These are phyloP conservation scores for Cladosporium sphaerospermum DNA, from an alignment of 2,329 filamentous ascomycete species.

Conservation along the genomic window DNA sequence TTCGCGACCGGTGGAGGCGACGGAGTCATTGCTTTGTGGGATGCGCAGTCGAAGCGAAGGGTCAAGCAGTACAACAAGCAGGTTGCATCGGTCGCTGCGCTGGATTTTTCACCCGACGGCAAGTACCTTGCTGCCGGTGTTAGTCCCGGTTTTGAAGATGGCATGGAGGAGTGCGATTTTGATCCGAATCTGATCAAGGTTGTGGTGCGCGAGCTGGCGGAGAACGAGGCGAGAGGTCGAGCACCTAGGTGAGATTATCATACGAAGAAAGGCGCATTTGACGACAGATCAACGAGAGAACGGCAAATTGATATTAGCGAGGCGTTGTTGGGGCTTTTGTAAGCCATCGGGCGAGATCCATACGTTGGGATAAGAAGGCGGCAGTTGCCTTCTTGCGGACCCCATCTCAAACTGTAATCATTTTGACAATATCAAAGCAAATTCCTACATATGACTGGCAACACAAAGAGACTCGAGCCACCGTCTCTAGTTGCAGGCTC, in stretches of 20 bases:
- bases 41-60: conserved; percentile 81
- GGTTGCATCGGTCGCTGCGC: conserved; percentile 66
- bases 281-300: background rate
- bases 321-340: background rate
- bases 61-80: conserved; percentile 87
- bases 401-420: no score
- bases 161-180: conserved; percentile 69
- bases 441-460: no score
- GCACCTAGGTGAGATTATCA: conserved; percentile 50
- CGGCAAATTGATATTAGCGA: conserved; percentile 7
- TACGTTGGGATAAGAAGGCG: no score
- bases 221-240: conserved; percentile 84
- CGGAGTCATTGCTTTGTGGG: conserved; percentile 88
- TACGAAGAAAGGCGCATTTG: no score
- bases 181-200: conserved; percentile 67
- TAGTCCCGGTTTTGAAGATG: conserved; percentile 83
- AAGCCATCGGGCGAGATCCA: no score
- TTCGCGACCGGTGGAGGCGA: conserved; percentile 89
- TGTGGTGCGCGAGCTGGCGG: conserved; percentile 74
- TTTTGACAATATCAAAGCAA: no score
- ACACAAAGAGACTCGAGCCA: no score
- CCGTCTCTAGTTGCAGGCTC: no score
- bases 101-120: conserved; percentile 73
- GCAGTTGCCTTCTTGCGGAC: no score
- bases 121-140: conserved; percentile 72